Percentiles rank a stretch among this genome's conserved stretches.
phyloP scores from a whole-genome alignment of 1,284 basidiomycete genomes.

The Leccinum holopus region DNA sequence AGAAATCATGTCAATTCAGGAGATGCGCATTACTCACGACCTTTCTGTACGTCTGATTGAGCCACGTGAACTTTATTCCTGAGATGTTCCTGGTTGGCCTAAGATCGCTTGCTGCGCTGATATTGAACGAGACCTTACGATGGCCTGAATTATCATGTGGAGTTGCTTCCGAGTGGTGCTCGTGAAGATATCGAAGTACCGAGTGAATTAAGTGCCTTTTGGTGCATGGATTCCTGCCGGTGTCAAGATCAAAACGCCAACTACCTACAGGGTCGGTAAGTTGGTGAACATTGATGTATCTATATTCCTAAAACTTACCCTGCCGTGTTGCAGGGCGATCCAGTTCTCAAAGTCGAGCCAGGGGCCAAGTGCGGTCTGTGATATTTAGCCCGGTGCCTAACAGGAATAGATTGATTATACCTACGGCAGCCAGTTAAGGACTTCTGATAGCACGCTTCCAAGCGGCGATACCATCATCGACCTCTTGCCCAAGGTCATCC shows the following conservation, averaged over 20 bases:
- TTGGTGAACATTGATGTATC: background rate
- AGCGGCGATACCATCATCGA: conserved; percentile 40
- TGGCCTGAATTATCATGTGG: background rate
- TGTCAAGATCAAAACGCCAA: conserved; percentile 45
- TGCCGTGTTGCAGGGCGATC: conserved; percentile 37
- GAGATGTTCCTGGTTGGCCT: conserved; percentile 40
- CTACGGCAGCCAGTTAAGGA: conserved; percentile 43
- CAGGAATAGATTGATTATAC: background rate
- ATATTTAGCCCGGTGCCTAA: background rate
- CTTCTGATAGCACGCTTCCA: conserved; percentile 42
- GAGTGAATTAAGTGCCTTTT: conserved; percentile 48
- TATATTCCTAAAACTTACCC: conserved; percentile 7
- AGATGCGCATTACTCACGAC: conserved; percentile 39
- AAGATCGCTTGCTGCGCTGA: conserved; percentile 40
- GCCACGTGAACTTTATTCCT: conserved; percentile 41
- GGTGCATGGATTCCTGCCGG: conserved; percentile 40
- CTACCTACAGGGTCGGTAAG: conserved; percentile 23
- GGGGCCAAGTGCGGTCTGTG: conserved; percentile 41
- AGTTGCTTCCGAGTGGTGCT: conserved; percentile 1
- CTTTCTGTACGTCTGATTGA: conserved; percentile 40
- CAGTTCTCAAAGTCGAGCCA: conserved; percentile 47
- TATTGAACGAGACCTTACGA: conserved; percentile 43
- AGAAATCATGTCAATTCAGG: conserved; percentile 40
- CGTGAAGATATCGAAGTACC: conserved; percentile 37
- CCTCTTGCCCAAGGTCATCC: conserved; percentile 33